Conservation (phyloP, 768 basidiomycete species). For the Leccinum uliginosum region DNA sequence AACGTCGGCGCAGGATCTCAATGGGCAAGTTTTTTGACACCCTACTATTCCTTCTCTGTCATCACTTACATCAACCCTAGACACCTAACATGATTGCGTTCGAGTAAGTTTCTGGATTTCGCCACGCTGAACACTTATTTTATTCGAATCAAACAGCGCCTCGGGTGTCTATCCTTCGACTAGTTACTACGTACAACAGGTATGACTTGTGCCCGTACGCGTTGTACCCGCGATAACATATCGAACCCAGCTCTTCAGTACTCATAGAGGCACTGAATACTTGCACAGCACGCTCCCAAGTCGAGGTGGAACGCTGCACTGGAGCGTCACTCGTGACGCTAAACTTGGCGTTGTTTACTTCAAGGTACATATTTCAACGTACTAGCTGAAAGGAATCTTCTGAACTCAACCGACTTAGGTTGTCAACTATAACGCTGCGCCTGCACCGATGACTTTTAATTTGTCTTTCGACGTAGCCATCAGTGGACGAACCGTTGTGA, state of each 20-base stretch:
- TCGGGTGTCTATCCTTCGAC: constrained; percentile 52
- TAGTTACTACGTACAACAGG: constrained; percentile 60
- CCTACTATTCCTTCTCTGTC: not conserved
- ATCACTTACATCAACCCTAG: constrained; percentile 8
- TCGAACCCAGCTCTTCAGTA: constrained; percentile 50
- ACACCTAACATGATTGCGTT: constrained; percentile 59
- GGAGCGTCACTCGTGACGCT: constrained; percentile 48
- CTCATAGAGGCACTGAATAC: constrained; percentile 61
- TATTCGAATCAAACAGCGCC: constrained; percentile 34
- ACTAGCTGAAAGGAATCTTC: not conserved
- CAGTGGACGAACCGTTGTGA: constrained; percentile 42
- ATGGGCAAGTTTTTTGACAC: constrained; percentile 42
- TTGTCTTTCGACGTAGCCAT: constrained; percentile 50
- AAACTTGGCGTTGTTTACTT: constrained; percentile 40
- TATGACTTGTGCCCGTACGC: constrained; percentile 14
- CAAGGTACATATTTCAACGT: constrained; percentile 39
- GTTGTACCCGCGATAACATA: not conserved
- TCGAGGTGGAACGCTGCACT: constrained; percentile 46
- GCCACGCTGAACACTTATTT: not conserved
- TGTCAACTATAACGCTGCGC: constrained; percentile 45
- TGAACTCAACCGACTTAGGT: constrained; percentile 34
- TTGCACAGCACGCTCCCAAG: constrained; percentile 58
- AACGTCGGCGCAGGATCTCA: constrained; percentile 46
- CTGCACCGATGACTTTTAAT: constrained; percentile 44
- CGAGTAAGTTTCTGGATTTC: constrained; percentile 39